Conservation (phyloP, 345 rosid genomes). For the Hibiscus tridactylites region DNA sequence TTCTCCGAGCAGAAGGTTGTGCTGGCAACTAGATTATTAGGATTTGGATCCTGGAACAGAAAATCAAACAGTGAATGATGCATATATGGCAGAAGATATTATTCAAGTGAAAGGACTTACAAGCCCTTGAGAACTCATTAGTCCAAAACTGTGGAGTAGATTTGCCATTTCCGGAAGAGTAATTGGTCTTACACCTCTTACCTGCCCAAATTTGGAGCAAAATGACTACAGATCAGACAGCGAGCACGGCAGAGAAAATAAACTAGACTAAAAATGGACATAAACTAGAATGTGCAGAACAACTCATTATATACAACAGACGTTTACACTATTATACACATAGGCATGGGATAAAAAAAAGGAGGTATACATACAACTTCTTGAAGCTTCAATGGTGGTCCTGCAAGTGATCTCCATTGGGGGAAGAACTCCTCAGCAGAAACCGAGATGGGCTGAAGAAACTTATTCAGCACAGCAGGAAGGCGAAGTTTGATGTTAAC, state of each 20-base stretch:
- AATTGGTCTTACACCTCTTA: conserved; percentile 84
- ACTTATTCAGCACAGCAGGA: conserved; percentile 88
- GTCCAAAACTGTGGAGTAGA: conserved; percentile 58
- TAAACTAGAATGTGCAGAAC: background rate
- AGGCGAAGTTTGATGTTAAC: conserved; percentile 84
- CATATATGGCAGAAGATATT: background rate
- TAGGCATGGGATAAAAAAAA: background rate
- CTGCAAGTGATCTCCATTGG: conserved; percentile 95
- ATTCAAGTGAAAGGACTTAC: conserved; percentile 45
- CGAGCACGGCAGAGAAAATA: background rate
- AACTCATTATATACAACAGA: background rate
- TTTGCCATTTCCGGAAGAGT: conserved; percentile 83
- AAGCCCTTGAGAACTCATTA: conserved; percentile 80
- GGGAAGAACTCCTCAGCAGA: conserved; percentile 89
- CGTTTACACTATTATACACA: background rate
- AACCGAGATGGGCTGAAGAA: conserved; percentile 72
- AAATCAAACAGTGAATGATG: conserved; percentile 10
- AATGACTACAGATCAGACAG: background rate
- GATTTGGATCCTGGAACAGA: conserved; percentile 89
- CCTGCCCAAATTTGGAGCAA: conserved; percentile 38
- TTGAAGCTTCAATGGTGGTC: conserved; percentile 97
- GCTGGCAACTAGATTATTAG: conserved; percentile 89
- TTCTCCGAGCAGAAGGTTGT: conserved; percentile 84
- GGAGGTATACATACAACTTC: conserved; percentile 71
- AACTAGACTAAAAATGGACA: background rate